Base-by-base conservation (phyloP, 2,329 filamentous ascomycete species). In the Scopulariopsis brevicaulis region DNA sequence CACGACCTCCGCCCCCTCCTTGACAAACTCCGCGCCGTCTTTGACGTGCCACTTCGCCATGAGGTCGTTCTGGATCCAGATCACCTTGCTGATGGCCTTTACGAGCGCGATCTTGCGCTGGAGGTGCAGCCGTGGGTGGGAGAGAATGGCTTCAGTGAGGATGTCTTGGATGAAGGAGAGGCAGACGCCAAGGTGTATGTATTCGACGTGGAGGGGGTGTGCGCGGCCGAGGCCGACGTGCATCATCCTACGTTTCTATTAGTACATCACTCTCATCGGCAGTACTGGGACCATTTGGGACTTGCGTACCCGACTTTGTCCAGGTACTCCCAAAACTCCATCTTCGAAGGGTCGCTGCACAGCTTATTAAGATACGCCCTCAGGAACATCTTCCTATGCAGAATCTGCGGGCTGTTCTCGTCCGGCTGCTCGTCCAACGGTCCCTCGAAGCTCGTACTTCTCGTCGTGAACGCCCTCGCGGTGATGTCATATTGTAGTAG, bases 1-100 rank as follows among this genome's bases (percentile, higher is more conserved):
- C 28, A 77, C 71, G 15, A 77, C 72, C 53, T 76, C 74, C 58
- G 75, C 74, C 14, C 75, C 72, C 18, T 58, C 48, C 20, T 54
- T 35, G 24, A 54, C 18, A 62, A 75, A 82, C 69, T 89, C 86
- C 40, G 84, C 80, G 55, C 85, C 84, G 62, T 89, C 85, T 37
- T 80, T 77, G 40, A 89, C 81, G 65, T 90, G 88, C 85, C 87
- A 92, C 69, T 87, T 88, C n/a, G 88, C 86, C 69, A 93, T 89
- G 34, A 93, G 77, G 69, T 93, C 89, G 67, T 93, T 93, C 71
- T 93, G 89, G 63, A 93, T 91, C 88, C 89, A 93, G 62, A 93
- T 85, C 28, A 93, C 84, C 69, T 94, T 93, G 61, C 83, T 83
- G 24, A 93, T 75, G 1, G 89, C 89, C 67, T 86, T 88, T 53